These are phyloP conservation scores for Albizia julibrissin DNA, from an alignment of 306 rosid species.

Conservation along the genomic window DNA sequence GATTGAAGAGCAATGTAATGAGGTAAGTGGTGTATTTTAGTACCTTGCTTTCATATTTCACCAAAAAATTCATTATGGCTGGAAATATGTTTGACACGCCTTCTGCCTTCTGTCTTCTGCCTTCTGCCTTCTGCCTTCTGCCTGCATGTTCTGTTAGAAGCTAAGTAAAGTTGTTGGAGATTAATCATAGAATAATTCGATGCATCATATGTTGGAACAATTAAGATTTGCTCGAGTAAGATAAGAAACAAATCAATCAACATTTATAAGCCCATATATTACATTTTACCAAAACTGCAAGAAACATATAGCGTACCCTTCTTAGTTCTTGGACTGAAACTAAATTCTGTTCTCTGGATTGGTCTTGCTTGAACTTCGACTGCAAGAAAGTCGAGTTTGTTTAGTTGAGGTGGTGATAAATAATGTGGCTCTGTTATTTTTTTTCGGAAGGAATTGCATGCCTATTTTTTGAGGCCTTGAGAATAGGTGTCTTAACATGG, in stretches of 20 bases:
- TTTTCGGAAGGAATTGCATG: not conserved
- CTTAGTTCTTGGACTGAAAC: not conserved
- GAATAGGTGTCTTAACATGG: not conserved
- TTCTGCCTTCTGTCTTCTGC: slow-evolving; percentile 7
- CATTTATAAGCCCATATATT: not conserved
- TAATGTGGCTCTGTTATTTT: not conserved
- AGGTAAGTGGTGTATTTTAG: slow-evolving; percentile 55
- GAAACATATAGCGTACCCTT: not conserved
- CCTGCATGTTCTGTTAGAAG: not conserved
- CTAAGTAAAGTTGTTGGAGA: not conserved
- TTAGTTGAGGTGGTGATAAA: not conserved
- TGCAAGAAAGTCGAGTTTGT: not conserved
- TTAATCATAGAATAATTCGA: slow-evolving; percentile 16
- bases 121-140: slow-evolving; percentile 3
- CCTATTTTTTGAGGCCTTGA: not conserved
- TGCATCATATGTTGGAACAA: not conserved
- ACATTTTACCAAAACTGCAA: not conserved
- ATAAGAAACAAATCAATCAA: not conserved
- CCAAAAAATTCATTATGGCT: not conserved
- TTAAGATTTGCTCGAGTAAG: not conserved
- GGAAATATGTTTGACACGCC: slow-evolving; percentile 1
- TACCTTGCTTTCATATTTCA: slow-evolving; percentile 15
- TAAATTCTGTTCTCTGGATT: not conserved
- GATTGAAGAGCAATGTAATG: slow-evolving; percentile 91
- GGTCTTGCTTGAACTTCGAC: not conserved